These are phyloP conservation scores for Cryphonectria nitschkei DNA, from an alignment of 2,329 filamentous ascomycete species.

Conservation along the genomic window DNA sequence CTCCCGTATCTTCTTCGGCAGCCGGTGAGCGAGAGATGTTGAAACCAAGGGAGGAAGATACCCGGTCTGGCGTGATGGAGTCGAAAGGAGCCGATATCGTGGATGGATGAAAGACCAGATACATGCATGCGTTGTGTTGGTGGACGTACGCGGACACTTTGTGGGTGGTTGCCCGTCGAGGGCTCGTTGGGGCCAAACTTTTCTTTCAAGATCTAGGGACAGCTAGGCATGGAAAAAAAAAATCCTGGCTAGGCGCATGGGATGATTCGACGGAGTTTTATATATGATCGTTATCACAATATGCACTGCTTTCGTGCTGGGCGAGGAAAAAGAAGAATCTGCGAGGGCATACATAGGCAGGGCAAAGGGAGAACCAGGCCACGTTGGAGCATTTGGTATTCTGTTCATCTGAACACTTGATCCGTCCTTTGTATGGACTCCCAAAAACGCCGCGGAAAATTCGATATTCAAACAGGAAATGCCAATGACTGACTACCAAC, in stretches of 20 bases:
- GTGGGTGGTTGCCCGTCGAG: background rate
- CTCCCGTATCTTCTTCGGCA: slow-evolving; percentile 54
- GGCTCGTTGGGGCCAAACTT: background rate
- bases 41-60: slow-evolving; percentile 27
- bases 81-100: background rate
- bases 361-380: slow-evolving; percentile 12
- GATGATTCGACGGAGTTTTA: slow-evolving; percentile 25
- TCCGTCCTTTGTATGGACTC: background rate
- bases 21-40: slow-evolving; percentile 16
- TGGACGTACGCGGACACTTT: background rate
- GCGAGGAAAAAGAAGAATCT: background rate
- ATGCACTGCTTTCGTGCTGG: background rate
- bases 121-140: background rate
- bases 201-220: background rate
- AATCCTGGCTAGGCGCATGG: slow-evolving; percentile 18
- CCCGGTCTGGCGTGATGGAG: background rate
- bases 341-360: background rate
- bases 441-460: background rate
- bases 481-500: background rate
- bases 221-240: slow-evolving; percentile 3
- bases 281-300: slow-evolving; percentile 15
- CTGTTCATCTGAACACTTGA: slow-evolving; percentile 1
- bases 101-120: background rate
- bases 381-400: slow-evolving; percentile 22
- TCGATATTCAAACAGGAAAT: too few species aligned